These are phyloP conservation scores for Xylaria sp. DNA, from an alignment of 2,329 filamentous ascomycete genomes.

Conservation along the genomic window DNA sequence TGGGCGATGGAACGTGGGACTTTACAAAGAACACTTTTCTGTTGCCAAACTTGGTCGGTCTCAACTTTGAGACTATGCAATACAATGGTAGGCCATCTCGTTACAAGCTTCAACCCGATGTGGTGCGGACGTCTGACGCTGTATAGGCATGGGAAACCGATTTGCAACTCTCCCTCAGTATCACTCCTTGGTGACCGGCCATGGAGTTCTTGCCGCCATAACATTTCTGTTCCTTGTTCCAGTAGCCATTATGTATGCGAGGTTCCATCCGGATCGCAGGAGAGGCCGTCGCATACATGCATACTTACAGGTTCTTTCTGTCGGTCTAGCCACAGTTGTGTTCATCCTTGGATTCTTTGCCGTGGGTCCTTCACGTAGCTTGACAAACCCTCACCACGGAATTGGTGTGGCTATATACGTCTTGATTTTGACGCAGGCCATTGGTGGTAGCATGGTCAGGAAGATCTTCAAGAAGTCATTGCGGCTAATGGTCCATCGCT, in stretches of 20 bases:
- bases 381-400: slow-evolving; percentile 86
- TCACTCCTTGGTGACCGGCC: slow-evolving; percentile 74
- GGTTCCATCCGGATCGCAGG: slow-evolving; percentile 72
- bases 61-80: slow-evolving; percentile 84
- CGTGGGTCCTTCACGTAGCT: slow-evolving; percentile 75
- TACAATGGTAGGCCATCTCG: slow-evolving; percentile 74
- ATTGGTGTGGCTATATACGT: slow-evolving; percentile 84
- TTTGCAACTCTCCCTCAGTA: slow-evolving; percentile 77
- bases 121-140: slow-evolving; percentile 20
- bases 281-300: slow-evolving; percentile 76
- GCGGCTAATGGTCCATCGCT: slow-evolving; percentile 80
- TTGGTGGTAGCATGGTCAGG: slow-evolving; percentile 74
- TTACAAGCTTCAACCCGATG: not conserved
- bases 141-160: slow-evolving; percentile 81
- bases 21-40: slow-evolving; percentile 80
- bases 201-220: slow-evolving; percentile 77
- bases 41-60: slow-evolving; percentile 78
- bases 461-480: slow-evolving; percentile 62
- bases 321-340: slow-evolving; percentile 74
- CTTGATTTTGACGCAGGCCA: slow-evolving; percentile 74
- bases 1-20: slow-evolving; percentile 88
- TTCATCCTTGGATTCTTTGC: slow-evolving; percentile 82
- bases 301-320: slow-evolving; percentile 76
- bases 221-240: slow-evolving; percentile 81
- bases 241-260: slow-evolving; percentile 75